A percentile compares a stretch with the other conserved stretches of the same genome.
Evolutionary conservation across 805 yeast species (phyloP).

Genomic region (Scheffersomyces amazonensis): DNA sequence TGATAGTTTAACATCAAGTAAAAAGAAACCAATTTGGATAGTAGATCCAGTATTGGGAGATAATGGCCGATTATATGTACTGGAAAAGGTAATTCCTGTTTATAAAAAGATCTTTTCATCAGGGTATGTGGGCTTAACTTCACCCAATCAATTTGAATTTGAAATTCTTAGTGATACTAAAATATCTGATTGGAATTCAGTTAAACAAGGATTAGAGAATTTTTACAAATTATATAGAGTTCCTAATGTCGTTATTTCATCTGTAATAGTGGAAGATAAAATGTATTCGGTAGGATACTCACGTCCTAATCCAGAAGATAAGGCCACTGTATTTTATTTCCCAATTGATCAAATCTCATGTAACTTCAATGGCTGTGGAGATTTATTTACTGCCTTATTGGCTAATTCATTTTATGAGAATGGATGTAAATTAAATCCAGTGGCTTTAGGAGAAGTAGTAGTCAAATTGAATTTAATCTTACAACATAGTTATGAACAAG

Average conservation of each 20-base stretch:
- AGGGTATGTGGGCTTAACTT: slow-evolving; percentile 47
- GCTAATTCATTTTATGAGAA: slow-evolving; percentile 45
- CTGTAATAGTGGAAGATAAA: slow-evolving; percentile 39
- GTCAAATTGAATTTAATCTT: slow-evolving; percentile 26
- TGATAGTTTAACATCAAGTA: slow-evolving; percentile 8
- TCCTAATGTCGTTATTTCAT: slow-evolving; percentile 56
- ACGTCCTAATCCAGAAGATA: not conserved
- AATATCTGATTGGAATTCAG: slow-evolving; percentile 33
- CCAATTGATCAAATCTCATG: slow-evolving; percentile 53
- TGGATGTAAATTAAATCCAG: slow-evolving; percentile 17
- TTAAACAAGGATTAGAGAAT: slow-evolving; percentile 33
- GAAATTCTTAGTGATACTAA: slow-evolving; percentile 52
- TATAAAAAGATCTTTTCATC: slow-evolving; percentile 46
- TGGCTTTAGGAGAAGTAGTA: slow-evolving; percentile 23
- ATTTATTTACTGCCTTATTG: slow-evolving; percentile 61
- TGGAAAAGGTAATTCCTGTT: slow-evolving; percentile 48
- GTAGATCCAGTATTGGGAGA: slow-evolving; percentile 94
- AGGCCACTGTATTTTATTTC: slow-evolving; percentile 23
- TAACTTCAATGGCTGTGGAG: slow-evolving; percentile 72
- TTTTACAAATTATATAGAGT: slow-evolving; percentile 48
- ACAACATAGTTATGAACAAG: slow-evolving; percentile 21
- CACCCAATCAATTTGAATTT: slow-evolving; percentile 77
- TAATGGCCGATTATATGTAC: slow-evolving; percentile 78
- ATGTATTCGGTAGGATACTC: slow-evolving; percentile 42
- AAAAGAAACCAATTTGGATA: slow-evolving; percentile 48